Conservation (phyloP, 257 asterid genomes). For the Catharanthus roseus region DNA sequence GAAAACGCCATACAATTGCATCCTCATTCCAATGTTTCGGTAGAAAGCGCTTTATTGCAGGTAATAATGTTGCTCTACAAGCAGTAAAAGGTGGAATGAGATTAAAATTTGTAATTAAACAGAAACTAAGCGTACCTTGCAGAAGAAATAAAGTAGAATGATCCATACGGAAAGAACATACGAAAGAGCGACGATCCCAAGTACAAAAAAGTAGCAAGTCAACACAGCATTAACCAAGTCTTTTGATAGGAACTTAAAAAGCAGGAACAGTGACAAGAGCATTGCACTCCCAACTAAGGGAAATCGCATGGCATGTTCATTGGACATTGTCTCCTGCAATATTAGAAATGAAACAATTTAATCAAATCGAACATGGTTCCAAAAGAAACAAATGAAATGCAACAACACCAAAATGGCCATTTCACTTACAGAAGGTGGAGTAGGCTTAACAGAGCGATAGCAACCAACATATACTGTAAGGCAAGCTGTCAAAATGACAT, state of each 20-base stretch:
- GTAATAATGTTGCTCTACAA: slow-evolving; percentile 86
- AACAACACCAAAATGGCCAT: slow-evolving; percentile 4
- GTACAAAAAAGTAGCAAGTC: slow-evolving; percentile 88
- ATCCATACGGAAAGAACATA: slow-evolving; percentile 42
- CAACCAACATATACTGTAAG: slow-evolving; percentile 88
- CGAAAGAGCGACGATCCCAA: slow-evolving; percentile 94
- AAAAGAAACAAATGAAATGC: neutral
- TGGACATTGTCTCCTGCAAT: slow-evolving; percentile 93
- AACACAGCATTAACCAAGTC: slow-evolving; percentile 97
- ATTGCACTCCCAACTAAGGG: slow-evolving; percentile 96
- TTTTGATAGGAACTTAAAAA: slow-evolving; percentile 89
- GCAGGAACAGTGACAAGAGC: slow-evolving; percentile 89
- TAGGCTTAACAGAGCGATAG: slow-evolving; percentile 83
- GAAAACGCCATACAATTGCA: slow-evolving; percentile 62
- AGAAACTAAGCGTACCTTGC: neutral
- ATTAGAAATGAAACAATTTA: slow-evolving; percentile 5
- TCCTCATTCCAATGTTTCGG: slow-evolving; percentile 83
- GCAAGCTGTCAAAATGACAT: slow-evolving; percentile 84
- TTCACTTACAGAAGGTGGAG: slow-evolving; percentile 82
- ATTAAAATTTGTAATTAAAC: neutral
- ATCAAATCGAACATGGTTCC: neutral
- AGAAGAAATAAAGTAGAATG: slow-evolving; percentile 21
- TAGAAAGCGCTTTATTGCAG: slow-evolving; percentile 62
- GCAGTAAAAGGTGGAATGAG: slow-evolving; percentile 13
- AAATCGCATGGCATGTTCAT: slow-evolving; percentile 94